phyloP scores from a whole-genome alignment of 2,329 filamentous ascomycete species.

The Cordyceps militaris region DNA sequence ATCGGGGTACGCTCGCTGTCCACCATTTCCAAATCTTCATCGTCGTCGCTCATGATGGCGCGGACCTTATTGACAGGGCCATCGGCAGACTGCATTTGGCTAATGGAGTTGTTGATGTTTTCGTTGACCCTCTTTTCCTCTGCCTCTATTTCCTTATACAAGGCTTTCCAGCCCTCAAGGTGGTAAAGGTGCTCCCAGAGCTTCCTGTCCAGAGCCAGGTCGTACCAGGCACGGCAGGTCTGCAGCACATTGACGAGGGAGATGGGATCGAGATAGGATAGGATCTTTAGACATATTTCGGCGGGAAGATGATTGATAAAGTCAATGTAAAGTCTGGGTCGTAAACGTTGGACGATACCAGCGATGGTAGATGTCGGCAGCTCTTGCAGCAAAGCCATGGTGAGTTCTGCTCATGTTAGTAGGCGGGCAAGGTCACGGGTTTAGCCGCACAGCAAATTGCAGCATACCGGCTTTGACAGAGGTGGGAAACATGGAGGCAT shows the following conservation, averaged over 20 bases:
- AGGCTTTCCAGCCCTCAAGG: slow-evolving; percentile 76
- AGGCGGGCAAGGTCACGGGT: background rate
- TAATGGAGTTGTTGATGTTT: slow-evolving; percentile 30
- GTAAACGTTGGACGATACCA: slow-evolving; percentile 71
- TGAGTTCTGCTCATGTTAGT: slow-evolving; percentile 54
- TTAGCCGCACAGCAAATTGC: background rate
- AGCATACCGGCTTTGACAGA: slow-evolving; percentile 43
- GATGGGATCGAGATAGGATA: slow-evolving; percentile 74
- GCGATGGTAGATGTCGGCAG: slow-evolving; percentile 75
- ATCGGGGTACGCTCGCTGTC: slow-evolving; percentile 28
- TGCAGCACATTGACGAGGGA: slow-evolving; percentile 74
- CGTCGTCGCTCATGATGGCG: slow-evolving; percentile 43
- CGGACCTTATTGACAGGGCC: slow-evolving; percentile 49
- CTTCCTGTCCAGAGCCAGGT: slow-evolving; percentile 71
- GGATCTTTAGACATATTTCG: slow-evolving; percentile 84
- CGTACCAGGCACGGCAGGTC: slow-evolving; percentile 76
- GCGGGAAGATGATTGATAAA: slow-evolving; percentile 79
- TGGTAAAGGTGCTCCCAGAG: slow-evolving; percentile 82
- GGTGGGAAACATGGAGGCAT: slow-evolving; percentile 42
- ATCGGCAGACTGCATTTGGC: slow-evolving; percentile 39
- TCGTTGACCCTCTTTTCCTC: slow-evolving; percentile 58
- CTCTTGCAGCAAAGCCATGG: slow-evolving; percentile 68
- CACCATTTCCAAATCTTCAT: slow-evolving; percentile 45
- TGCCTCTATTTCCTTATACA: slow-evolving; percentile 55
- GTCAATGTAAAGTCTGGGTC: slow-evolving; percentile 84